These are phyloP conservation scores for Tetratostichococcus sp. DNA, from an alignment of 139 green algal genomes.

Conservation along the genomic window DNA sequence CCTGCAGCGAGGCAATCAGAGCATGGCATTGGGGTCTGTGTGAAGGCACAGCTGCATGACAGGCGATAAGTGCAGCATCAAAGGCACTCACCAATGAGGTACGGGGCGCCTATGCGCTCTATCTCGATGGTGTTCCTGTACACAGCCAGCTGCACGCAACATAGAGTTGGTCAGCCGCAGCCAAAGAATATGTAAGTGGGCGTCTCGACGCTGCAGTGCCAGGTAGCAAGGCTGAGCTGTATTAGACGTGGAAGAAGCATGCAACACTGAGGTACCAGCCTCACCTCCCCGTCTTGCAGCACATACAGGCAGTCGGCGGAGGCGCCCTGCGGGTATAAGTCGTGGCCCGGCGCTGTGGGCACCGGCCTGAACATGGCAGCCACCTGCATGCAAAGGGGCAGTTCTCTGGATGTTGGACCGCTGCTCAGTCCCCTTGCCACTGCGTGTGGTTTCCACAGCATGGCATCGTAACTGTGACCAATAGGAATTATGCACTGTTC, in stretches of 20 bases:
- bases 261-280: neutral
- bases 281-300: neutral
- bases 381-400: neutral
- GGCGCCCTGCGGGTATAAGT: neutral
- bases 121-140: neutral
- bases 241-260: neutral
- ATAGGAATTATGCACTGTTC: too few relatives aligned
- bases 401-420: too few relatives aligned
- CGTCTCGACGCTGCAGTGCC: too few relatives aligned
- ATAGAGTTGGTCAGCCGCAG: neutral
- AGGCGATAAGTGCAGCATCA: neutral
- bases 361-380: neutral
- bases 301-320: neutral
- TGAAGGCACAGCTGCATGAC: too few relatives aligned
- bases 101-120: neutral
- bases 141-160: neutral
- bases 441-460: too few relatives aligned
- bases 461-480: too few relatives aligned
- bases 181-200: too few relatives aligned
- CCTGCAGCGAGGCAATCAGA: neutral
- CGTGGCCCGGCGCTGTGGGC: neutral
- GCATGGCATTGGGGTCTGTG: too few relatives aligned
- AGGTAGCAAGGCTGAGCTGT: too few relatives aligned
- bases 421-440: too few relatives aligned
- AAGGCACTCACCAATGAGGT: neutral